Evolutionary conservation across 371 early-diverging fungal genomes (phyloP).

Genomic region (Mucor sp.): DNA sequence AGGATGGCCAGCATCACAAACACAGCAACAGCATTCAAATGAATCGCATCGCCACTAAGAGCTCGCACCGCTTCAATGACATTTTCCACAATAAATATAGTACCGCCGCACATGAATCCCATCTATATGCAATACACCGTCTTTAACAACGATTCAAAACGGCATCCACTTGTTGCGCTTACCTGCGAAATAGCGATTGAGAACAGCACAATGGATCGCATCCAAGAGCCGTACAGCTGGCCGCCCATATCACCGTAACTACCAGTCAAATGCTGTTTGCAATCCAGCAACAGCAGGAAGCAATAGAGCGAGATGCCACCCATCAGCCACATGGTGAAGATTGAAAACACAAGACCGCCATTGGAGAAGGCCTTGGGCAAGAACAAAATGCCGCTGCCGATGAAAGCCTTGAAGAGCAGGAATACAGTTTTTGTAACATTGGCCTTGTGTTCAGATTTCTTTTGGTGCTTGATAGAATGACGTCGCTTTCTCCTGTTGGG

Average conservation of each 20-base stretch:
- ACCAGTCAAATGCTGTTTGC: conserved; percentile 66
- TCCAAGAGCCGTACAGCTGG: conserved; percentile 76
- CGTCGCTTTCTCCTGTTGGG: conserved; percentile 8
- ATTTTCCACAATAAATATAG: conserved; percentile 85
- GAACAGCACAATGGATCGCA: conserved; percentile 75
- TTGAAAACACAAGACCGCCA: conserved; percentile 75
- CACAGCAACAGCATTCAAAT: conserved; percentile 29
- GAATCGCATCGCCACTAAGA: conserved; percentile 56
- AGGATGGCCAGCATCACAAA: conserved; percentile 27
- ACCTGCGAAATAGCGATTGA: conserved; percentile 86
- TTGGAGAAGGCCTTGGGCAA: conserved; percentile 82
- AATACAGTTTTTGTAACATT: conserved; percentile 60
- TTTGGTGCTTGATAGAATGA: background rate
- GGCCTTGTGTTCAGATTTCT: conserved; percentile 28
- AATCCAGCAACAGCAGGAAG: conserved; percentile 68
- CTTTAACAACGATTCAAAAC: background rate
- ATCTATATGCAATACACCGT: conserved; percentile 43
- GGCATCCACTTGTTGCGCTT: conserved; percentile 8
- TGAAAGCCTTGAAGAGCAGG: conserved; percentile 72
- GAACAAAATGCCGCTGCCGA: conserved; percentile 82
- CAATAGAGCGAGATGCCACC: conserved; percentile 70
- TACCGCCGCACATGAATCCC: conserved; percentile 89
- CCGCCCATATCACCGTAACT: conserved; percentile 94
- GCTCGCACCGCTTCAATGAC: conserved; percentile 68
- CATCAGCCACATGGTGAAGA: conserved; percentile 63